Evolutionary conservation across 2,329 filamentous ascomycete species (phyloP).

Genomic region (Myriangium duriaei): DNA sequence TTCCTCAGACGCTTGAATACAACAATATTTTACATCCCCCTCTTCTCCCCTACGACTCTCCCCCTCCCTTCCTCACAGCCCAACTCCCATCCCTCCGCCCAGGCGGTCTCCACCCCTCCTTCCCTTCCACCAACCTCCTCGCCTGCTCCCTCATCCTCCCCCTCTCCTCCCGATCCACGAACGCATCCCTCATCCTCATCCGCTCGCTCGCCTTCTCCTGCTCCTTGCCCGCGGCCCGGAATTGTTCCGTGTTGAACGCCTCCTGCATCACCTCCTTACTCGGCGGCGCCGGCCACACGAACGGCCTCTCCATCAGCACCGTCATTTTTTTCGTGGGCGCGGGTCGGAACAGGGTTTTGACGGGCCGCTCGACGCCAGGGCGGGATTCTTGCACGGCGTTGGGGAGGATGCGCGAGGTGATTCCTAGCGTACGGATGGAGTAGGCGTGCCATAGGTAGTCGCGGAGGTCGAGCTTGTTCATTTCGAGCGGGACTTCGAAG

Average conservation of each 20-base stretch:
- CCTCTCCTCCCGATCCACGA: slow-evolving; percentile 28
- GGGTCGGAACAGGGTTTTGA: slow-evolving; percentile 49
- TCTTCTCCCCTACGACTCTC: slow-evolving; percentile 11
- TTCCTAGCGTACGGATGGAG: slow-evolving; percentile 55
- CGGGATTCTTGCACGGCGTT: slow-evolving; percentile 46
- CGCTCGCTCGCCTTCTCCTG: slow-evolving; percentile 27
- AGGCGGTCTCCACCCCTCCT: slow-evolving; percentile 44
- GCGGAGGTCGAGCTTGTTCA: slow-evolving; percentile 93
- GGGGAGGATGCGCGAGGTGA: slow-evolving; percentile 71
- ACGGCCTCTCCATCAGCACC: slow-evolving; percentile 74
- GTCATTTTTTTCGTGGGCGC: slow-evolving; percentile 82
- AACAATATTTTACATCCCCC: too few relatives aligned
- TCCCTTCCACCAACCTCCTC: slow-evolving; percentile 46
- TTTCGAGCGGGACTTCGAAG: slow-evolving; percentile 80
- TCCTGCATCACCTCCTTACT: slow-evolving; percentile 46
- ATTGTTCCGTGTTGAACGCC: slow-evolving; percentile 20
- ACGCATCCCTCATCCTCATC: slow-evolving; percentile 23
- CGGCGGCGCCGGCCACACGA: slow-evolving; percentile 71
- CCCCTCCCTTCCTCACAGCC: slow-evolving; percentile 13
- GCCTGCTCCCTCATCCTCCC: slow-evolving; percentile 47
- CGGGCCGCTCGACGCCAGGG: slow-evolving; percentile 27
- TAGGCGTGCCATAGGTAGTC: slow-evolving; percentile 90
- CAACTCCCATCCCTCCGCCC: slow-evolving; percentile 8
- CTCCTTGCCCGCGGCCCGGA: slow-evolving; percentile 20
- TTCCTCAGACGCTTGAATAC: too few relatives aligned